Evolutionary conservation across 2,329 filamentous ascomycete species (phyloP), one percentile per base, ranked within the genome.

Genomic region (Scedosporium minutisporum): DNA sequence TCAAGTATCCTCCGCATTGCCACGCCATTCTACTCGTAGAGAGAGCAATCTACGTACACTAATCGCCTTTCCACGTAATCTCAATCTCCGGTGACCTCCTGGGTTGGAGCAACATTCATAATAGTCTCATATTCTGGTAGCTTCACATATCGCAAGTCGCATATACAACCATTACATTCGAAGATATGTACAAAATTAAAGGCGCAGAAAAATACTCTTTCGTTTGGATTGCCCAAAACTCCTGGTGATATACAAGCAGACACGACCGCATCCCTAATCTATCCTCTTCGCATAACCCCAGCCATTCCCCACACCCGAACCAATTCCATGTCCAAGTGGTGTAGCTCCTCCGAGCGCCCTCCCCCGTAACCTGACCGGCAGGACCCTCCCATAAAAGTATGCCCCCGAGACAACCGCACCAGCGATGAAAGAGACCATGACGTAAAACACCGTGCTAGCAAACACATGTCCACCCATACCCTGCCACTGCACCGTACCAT

Each of bases 391-490:
- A 65, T 86, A 78, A 64, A 86, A 86, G 72, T 86, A 87, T 63
- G 82, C 82, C 41, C 76, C 81, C 3, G 81, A 79, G 2, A 80
- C 76, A 10, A 83, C 70, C 1, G 77, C 73, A 7, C 85, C 85
- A 0, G 84, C 82, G 12, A 79, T 72, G 67, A 87, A 87, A 6
- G 82, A 82, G 2, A 86, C 78, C 9, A 87, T 67, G 63, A 80
- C 78, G 73, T 87, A 87, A 65, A 87, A 87, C 0, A 87, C 73
- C 38, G 84, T 87, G 71, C 83, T 85, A 6, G 83, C 82, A 69
- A 84, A 86, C 38, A 87, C 78, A 66, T 87, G 84, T 0, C 84
- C 83, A 16, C 85, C 84, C 74, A 87, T 80, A 3, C 85, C 85
- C 64, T 82, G 78, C 85, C 85, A 87, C 73, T 86, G 83, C 5